These are phyloP conservation scores for Glycyrrhiza uralensis DNA, from an alignment of 306 rosid genomes.

Conservation along the genomic window DNA sequence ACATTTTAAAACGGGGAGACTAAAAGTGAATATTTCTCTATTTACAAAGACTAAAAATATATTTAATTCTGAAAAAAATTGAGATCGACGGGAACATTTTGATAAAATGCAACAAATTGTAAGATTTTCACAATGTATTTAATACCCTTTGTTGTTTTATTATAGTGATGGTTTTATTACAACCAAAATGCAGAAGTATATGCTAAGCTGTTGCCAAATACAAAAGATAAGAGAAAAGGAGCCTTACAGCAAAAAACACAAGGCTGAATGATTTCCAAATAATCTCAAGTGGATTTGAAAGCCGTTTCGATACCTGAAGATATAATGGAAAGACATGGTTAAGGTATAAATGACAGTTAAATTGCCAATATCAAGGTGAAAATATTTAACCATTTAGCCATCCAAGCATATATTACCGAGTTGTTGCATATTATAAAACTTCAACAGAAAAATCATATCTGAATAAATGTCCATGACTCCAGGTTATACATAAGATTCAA, in stretches of 20 bases:
- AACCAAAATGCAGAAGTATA: conserved; percentile 1
- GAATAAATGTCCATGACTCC: background rate
- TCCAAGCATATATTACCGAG: background rate
- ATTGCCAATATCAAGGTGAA: conserved; percentile 4
- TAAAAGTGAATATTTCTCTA: too few species aligned
- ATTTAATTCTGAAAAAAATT: too few species aligned
- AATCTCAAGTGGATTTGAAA: conserved; percentile 82
- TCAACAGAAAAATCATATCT: background rate
- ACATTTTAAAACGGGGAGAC: too few species aligned
- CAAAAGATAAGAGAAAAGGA: conserved; percentile 6
- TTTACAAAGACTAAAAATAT: too few species aligned
- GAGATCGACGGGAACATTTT: background rate
- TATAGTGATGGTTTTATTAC: background rate
- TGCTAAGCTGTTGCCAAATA: background rate
- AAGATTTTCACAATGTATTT: conserved; percentile 16
- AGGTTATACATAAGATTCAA: conserved; percentile 7
- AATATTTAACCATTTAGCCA: conserved; percentile 14
- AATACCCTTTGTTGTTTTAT: background rate
- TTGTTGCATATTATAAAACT: background rate
- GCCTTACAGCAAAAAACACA: conserved; percentile 89
- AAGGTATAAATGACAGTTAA: conserved; percentile 6
- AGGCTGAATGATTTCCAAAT: conserved; percentile 96
- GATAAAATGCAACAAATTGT: background rate
- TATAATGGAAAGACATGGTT: background rate
- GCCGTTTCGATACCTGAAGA: conserved; percentile 60